Base-by-base conservation (phyloP, 2,329 filamentous ascomycete genomes). In the Penicillium sp. region DNA sequence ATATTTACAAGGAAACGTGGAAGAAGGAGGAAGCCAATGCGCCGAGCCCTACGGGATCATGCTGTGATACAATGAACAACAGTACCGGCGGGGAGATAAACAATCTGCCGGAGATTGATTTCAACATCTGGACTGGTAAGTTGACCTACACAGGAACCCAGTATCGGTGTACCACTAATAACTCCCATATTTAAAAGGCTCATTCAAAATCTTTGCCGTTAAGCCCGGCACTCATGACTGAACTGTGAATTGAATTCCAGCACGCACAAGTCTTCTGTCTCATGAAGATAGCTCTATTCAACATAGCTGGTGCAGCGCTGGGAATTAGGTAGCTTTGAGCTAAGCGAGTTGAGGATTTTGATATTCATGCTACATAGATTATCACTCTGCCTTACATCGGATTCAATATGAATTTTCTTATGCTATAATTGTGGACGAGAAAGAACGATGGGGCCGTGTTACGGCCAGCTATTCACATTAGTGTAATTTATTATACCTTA, bases 81-180 rank as follows among this genome's bases (percentile, higher is more conserved):
- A 42, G 16, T 42, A 26, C 21, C 13, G 13, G 6, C 8, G 23
- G 21, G 29, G 16, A 9, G 29, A 41, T 16, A 42, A 39, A 49
- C 4, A 29, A n/a, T 9, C 23, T 46, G n/a, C 16, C 47, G 8
- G 47, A 50, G 6, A 42, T 49, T 15, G 51, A 52, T 45, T 45
- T 52, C 23, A 52, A 52, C 24, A 2, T 45, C 23, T 52, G 50
- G 50, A 48, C 50, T 45, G 50, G 50, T 52, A 33, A 49, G 50
- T 31, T 13, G 9, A 33, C 13, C 31, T 29, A 6, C 28, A 29
- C 8, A 36, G 5, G 12, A 39, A 44, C 7, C n/a, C 4, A 46
- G n/a, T 18, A 46, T 36, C n/a, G 39, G 33, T 1, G 16, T 23
- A 24, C 21, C 23, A 16, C 31, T 47, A 5, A 43, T 13, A 47